Conservation (phyloP, 2,329 filamentous ascomycete species). For the Colletotrichum cereale region DNA sequence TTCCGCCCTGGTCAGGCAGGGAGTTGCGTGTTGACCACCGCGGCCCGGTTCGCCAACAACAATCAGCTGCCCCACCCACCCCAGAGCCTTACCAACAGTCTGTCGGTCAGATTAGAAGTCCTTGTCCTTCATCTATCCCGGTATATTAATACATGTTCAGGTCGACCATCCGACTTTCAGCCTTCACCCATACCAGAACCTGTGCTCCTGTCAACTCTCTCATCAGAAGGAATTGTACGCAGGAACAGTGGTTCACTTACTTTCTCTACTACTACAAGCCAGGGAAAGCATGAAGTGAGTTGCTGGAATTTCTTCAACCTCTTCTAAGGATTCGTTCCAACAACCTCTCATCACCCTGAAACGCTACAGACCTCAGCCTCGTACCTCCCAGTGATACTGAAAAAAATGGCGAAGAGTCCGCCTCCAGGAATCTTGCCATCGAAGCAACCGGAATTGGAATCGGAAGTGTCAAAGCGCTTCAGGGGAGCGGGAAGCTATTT, state of each 20-base stretch:
- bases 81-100: slow-evolving; percentile 41
- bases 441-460: slow-evolving; percentile 72
- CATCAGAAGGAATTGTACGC: slow-evolving; percentile 50
- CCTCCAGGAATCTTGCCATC: slow-evolving; percentile 66
- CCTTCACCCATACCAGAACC: slow-evolving; percentile 43
- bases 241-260: slow-evolving; percentile 42
- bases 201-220: slow-evolving; percentile 48
- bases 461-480: no score
- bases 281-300: no score
- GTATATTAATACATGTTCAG: slow-evolving; percentile 46
- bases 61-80: slow-evolving; percentile 44
- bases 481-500: no score
- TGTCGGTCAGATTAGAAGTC: slow-evolving; percentile 43
- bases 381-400: slow-evolving; percentile 63
- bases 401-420: slow-evolving; percentile 69
- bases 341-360: slow-evolving; percentile 59
- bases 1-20: slow-evolving; percentile 49
- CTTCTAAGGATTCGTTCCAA: slow-evolving; percentile 43
- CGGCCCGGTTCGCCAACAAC: slow-evolving; percentile 44
- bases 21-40: slow-evolving; percentile 48
- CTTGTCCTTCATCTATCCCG: slow-evolving; percentile 41
- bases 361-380: slow-evolving; percentile 62
- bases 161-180: slow-evolving; percentile 44
- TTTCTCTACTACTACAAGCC: no score
- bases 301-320: no score